These are phyloP conservation scores for Penicillium diatomitis DNA, from an alignment of 495 filamentous ascomycete genomes.

Conservation along the genomic window DNA sequence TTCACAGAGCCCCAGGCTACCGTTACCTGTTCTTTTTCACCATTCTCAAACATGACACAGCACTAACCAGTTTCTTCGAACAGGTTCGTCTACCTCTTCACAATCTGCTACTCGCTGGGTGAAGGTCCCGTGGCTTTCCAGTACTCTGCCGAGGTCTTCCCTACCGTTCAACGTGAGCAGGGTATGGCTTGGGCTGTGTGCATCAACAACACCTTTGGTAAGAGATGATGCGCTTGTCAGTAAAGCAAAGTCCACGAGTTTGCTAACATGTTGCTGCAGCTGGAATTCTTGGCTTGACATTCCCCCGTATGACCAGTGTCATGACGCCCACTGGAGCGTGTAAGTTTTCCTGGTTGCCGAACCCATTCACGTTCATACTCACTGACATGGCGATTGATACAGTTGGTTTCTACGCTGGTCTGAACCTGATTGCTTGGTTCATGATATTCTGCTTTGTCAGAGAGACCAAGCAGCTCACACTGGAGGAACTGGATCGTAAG, in stretches of 20 bases:
- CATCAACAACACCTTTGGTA: conserved; percentile 39
- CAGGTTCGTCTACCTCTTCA: conserved; percentile 36
- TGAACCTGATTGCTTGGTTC: conserved; percentile 40
- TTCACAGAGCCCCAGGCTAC: too few species aligned
- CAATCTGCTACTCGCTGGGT: conserved; percentile 37
- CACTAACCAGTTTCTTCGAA: neutral
- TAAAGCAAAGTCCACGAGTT: neutral
- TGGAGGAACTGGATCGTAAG: conserved; percentile 31
- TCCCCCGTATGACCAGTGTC: conserved; percentile 36
- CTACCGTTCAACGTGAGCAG: conserved; percentile 37
- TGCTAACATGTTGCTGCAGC: conserved; percentile 11
- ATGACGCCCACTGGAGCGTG: conserved; percentile 43
- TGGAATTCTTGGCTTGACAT: conserved; percentile 41
- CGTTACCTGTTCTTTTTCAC: too few species aligned
- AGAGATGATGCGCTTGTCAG: neutral
- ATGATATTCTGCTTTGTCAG: conserved; percentile 43
- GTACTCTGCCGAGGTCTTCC: conserved; percentile 46
- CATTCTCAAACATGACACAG: too few species aligned
- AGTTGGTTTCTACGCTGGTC: conserved; percentile 44
- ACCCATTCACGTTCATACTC: too few species aligned
- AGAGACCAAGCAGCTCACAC: conserved; percentile 39
- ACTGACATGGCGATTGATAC: neutral
- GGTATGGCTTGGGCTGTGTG: conserved; percentile 38
- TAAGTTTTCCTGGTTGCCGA: conserved; percentile 6
- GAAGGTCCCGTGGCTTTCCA: conserved; percentile 43